Conservation (phyloP, 2,329 filamentous ascomycete genomes). For the Ascochyta pisi region DNA sequence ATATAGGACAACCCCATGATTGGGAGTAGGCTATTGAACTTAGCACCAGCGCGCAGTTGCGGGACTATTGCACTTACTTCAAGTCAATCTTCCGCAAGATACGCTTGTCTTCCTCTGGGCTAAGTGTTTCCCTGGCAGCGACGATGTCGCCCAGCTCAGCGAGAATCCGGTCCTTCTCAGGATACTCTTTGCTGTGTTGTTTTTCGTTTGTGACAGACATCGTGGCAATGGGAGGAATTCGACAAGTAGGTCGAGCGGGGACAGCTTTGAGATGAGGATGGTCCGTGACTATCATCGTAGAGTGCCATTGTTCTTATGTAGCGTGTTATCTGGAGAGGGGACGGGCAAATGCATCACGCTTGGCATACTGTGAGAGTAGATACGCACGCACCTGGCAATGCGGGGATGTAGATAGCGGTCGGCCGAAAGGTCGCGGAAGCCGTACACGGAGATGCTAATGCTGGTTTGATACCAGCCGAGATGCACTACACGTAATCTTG, state of each 20-base stretch:
- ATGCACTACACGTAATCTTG: background rate
- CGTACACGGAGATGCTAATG: background rate
- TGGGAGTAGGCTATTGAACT: slow-evolving; percentile 15
- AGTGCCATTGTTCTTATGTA: slow-evolving; percentile 1
- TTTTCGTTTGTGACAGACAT: slow-evolving; percentile 8
- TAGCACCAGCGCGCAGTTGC: background rate
- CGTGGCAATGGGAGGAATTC: background rate
- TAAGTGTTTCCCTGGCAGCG: slow-evolving; percentile 5
- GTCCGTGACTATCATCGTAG: background rate
- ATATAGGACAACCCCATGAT: slow-evolving; percentile 26
- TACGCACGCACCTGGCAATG: background rate
- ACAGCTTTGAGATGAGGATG: background rate
- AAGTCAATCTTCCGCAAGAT: slow-evolving; percentile 14
- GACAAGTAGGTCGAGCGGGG: background rate
- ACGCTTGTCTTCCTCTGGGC: slow-evolving; percentile 8
- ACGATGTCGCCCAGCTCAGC: slow-evolving; percentile 1
- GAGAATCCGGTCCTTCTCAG: slow-evolving; percentile 6
- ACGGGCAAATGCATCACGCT: too few species aligned
- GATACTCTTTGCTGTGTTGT: background rate
- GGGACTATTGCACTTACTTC: background rate
- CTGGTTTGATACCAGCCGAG: background rate
- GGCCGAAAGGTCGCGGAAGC: background rate
- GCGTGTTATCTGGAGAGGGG: background rate
- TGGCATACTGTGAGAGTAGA: background rate
- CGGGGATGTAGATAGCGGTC: slow-evolving; percentile 3